phyloP scores from a whole-genome alignment of 352 stramenopile species.

The Sclerospora graminicola region DNA sequence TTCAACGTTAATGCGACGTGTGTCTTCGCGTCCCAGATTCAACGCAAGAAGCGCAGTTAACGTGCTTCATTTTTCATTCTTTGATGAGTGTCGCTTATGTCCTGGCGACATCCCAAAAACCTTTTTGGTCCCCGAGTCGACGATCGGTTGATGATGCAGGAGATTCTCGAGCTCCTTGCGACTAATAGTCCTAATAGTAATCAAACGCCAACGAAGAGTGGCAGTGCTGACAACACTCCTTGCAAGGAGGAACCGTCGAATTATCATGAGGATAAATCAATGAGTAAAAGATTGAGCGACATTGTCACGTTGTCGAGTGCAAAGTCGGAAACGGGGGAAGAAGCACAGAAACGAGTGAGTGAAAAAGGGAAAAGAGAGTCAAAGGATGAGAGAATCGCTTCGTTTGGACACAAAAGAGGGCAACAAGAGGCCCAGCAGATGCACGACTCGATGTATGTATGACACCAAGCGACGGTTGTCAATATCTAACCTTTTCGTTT shows the following conservation, averaged over 20 bases:
- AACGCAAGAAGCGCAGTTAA: neutral
- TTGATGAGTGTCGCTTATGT: neutral
- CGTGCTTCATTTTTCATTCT: neutral
- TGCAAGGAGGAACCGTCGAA: neutral
- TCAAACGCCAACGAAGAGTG: neutral
- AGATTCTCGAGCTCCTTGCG: slow-evolving; percentile 19
- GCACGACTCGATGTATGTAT: slow-evolving; percentile 12
- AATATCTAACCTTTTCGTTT: neutral
- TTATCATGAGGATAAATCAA: neutral
- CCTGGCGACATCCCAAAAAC: slow-evolving; percentile 8
- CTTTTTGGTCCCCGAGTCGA: slow-evolving; percentile 6
- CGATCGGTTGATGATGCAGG: slow-evolving; percentile 21
- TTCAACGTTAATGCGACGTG: too few species aligned
- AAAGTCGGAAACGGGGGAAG: too few species aligned
- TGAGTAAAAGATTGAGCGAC: neutral
- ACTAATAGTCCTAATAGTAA: slow-evolving; percentile 1
- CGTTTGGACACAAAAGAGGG: too few species aligned
- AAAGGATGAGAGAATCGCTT: too few species aligned
- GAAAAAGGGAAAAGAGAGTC: too few species aligned
- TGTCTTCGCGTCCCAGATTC: too few species aligned
- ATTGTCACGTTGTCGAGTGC: too few species aligned
- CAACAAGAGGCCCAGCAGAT: neutral
- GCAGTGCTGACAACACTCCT: neutral
- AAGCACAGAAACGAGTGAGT: too few species aligned
- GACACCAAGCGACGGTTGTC: neutral